Base-by-base conservation (phyloP, 2,329 filamentous ascomycete species). In the Calonectria naviculata region DNA sequence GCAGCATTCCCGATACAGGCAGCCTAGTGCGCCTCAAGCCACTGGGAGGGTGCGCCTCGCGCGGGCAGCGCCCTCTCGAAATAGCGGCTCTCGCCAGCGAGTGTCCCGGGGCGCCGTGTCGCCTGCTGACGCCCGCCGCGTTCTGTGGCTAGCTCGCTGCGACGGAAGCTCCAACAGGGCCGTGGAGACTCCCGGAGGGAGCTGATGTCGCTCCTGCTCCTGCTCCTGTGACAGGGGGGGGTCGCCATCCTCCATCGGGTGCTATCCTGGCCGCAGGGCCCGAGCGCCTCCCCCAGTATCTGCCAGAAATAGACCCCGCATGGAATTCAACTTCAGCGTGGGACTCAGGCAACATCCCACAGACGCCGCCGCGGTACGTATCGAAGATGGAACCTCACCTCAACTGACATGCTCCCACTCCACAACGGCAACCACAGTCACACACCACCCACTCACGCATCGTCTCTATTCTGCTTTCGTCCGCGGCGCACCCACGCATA, bases 231-330 rank as follows among this genome's bases (percentile, higher is more conserved):
- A 17, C 52, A 38, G 52, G 29, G 31, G 61, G 60, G 60, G 31
- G 54, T 19, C 26, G 19, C 61, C 29, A 31, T 24, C 42, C 41
- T 34, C 44, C 44, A 29, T 47, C 49, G 31, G 67, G 62, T 41
- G 47, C 46, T 38, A 42, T 56, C 67, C 54, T 70, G 54, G 62
- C n/a, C 56, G 28, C 24, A 31, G 63, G 63, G 68, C 52, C 68
- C 68, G 56, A 62, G 68, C 68, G 64, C 64, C 34, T 64, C 56
- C 68, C 67, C 60, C 68, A 49, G 65, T 44, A 67, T 61, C 69
- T 65, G 69, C 69, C 69, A 68, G 69, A 71, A 71, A 71, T 71
- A 71, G 69, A 56, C 65, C 60, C 65, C 69, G 58, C 68, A 71
- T 64, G 49, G 42, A 65, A 36, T 28, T 52, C 31, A 47, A 46